Evolutionary conservation across 345 rosid genomes (phyloP), one percentile per base, ranked within the genome.

Genomic region (Corchorus capsularis): DNA sequence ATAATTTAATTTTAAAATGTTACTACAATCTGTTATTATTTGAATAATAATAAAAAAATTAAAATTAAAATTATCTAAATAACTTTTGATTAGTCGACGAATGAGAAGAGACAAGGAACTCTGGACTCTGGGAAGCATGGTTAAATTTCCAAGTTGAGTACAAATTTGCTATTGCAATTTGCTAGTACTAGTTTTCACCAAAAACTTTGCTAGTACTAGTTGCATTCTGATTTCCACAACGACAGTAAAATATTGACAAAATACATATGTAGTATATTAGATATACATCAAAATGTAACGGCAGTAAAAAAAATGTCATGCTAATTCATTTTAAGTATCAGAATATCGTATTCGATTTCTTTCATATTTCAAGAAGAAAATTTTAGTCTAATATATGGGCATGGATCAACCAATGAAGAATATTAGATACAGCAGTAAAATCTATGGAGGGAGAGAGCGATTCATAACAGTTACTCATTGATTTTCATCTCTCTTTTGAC

Each of bases 401-500:
- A 54, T 17, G 17, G 22, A 54, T 54, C 22, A 54, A 54, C 55
- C 15, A 15, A 52, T 15, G 55, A 52, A 52, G n/a, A 52, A 15
- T 14, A 52, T n/a, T 54, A 54, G 15, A 57, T 11, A 11, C 34
- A 56, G 34, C 32, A 56, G 34, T 3, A 56, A 56, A 56, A 56
- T 0, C 32, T n/a, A 55, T 8, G 7, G 12, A 9, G 27, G 11
- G n/a, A n/a, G 41, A 41, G 35, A 34, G 15, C 7, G 68, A 3
- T 3, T 8, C 4, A 60, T 34, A 61, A 17, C 10, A 6, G 32
- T 10, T 41, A 39, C 43, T 39, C 41, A 43, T n/a, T 10, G 61
- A 63, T 61, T 54, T 66, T 71, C 41, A 37, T 72, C 57, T 76
- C 63, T 49, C 65, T 50, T 49, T 41, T 6, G 20, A 56, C 74